Evolutionary conservation across 495 filamentous ascomycete genomes (phyloP).

Genomic region (Hypoxylon cercidicola): DNA sequence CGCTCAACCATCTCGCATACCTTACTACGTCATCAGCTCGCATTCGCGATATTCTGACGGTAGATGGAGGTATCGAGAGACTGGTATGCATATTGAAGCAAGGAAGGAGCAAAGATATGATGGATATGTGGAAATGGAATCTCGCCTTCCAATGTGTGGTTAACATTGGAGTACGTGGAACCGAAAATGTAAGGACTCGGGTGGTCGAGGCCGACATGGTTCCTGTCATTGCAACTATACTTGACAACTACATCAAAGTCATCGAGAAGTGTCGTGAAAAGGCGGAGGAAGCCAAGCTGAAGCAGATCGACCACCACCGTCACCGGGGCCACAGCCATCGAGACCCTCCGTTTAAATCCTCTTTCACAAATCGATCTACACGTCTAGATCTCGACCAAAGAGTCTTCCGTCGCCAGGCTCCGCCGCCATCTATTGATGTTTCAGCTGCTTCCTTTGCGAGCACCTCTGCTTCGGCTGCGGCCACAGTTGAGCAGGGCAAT

Average conservation of each 20-base stretch:
- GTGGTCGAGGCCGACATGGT: slow-evolving; percentile 99
- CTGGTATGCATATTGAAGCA: slow-evolving; percentile 97
- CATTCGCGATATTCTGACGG: slow-evolving; percentile 95
- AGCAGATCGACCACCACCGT: slow-evolving; percentile 54
- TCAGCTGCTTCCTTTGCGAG: slow-evolving; percentile 56
- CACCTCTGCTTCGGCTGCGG: slow-evolving; percentile 52
- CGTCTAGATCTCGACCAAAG: slow-evolving; percentile 56
- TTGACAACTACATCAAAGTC: slow-evolving; percentile 98
- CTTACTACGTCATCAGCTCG: slow-evolving; percentile 98
- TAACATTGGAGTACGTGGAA: slow-evolving; percentile 96
- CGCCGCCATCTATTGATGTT: slow-evolving; percentile 58
- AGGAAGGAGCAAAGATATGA: slow-evolving; percentile 94
- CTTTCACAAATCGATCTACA: slow-evolving; percentile 61
- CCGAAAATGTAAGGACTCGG: slow-evolving; percentile 89
- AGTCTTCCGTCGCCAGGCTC: slow-evolving; percentile 58
- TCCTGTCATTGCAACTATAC: slow-evolving; percentile 97
- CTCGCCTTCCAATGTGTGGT: slow-evolving; percentile 98
- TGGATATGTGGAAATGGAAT: slow-evolving; percentile 99
- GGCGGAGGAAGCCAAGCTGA: slow-evolving; percentile 73
- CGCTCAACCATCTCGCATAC: slow-evolving; percentile 96
- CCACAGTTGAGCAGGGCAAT: slow-evolving; percentile 48
- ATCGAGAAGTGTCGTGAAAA: slow-evolving; percentile 89
- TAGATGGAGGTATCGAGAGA: slow-evolving; percentile 97
- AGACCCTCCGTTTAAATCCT: slow-evolving; percentile 55
- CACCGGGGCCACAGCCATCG: slow-evolving; percentile 56